Conservation (phyloP, 257 asterid genomes). For the Nicotiana tabacum region DNA sequence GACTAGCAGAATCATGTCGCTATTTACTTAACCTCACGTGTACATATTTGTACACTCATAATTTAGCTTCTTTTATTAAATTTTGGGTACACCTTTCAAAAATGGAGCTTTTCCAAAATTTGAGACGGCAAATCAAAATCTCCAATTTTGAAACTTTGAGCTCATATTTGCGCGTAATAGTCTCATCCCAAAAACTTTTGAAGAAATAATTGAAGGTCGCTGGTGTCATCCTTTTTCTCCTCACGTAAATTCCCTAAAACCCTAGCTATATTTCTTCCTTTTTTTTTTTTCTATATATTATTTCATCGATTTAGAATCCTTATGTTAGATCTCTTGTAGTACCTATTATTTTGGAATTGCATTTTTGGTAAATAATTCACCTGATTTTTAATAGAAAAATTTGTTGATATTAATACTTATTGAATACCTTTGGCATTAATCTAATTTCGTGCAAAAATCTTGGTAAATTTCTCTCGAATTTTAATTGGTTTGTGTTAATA, state of each 20-base stretch:
- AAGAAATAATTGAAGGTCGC: background rate
- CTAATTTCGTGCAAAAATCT: constrained; percentile 8
- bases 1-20: no score
- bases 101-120: background rate
- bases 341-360: background rate
- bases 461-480: background rate
- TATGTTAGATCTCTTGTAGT: background rate
- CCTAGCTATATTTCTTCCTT: background rate
- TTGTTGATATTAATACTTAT: background rate
- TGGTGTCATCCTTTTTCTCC: background rate
- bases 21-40: background rate
- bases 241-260: constrained; percentile 4
- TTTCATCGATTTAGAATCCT: background rate
- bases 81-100: background rate
- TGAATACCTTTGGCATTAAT: background rate
- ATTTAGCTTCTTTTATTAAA: background rate
- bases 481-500: constrained; percentile 4
- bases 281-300: background rate
- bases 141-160: background rate
- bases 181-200: background rate
- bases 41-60: background rate
- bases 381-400: no score
- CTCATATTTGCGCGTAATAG: background rate
- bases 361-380: background rate
- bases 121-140: background rate